A percentile compares a stretch with the other conserved stretches of the same genome.
These are phyloP conservation scores for Noccaea bulbosa DNA, from an alignment of 345 rosid species.

Conservation along the genomic window DNA sequence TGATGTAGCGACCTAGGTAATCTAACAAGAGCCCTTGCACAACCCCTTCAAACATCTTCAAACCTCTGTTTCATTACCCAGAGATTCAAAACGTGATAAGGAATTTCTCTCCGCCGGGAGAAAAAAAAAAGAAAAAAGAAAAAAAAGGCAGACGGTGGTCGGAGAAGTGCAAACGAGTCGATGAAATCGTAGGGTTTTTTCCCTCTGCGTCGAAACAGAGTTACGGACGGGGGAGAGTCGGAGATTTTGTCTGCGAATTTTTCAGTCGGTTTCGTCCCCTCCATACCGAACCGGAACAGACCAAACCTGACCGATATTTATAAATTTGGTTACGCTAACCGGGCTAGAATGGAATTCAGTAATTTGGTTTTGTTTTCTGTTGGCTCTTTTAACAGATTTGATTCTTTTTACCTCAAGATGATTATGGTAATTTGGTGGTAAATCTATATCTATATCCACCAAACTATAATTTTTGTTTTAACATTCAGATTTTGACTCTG, in stretches of 20 bases:
- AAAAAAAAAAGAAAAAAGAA: neutral
- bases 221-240: no score
- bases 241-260: conserved; percentile 9
- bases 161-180: conserved; percentile 27
- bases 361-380: neutral
- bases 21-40: conserved; percentile 69
- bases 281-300: conserved; percentile 16
- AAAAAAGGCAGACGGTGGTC: conserved; percentile 22
- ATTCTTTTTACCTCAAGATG: neutral
- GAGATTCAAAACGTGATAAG: neutral
- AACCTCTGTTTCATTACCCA: conserved; percentile 17
- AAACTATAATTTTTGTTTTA: neutral
- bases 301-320: neutral
- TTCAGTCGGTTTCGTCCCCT: conserved; percentile 21
- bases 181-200: conserved; percentile 40
- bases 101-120: conserved; percentile 13
- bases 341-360: neutral
- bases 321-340: neutral
- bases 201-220: conserved; percentile 28
- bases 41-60: conserved; percentile 73
- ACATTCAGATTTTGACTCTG: neutral
- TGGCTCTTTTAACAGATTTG: neutral
- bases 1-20: conserved; percentile 78
- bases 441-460: neutral
- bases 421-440: neutral